phyloP scores from a whole-genome alignment of 2,329 filamentous ascomycete species.

The Penicillium sp. region DNA sequence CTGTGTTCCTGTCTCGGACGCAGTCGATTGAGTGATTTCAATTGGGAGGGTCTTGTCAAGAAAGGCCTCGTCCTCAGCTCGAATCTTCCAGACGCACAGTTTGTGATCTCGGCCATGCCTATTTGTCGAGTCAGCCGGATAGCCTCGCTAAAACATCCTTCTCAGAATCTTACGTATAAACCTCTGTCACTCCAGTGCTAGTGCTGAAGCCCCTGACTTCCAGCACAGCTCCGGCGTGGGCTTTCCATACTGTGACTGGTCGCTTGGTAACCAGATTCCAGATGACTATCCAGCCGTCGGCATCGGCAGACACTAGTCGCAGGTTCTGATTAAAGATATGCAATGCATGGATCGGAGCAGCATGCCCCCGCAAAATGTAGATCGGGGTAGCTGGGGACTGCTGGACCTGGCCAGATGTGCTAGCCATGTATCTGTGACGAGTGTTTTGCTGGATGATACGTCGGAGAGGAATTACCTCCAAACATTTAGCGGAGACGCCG shows the following conservation, averaged over 20 bases:
- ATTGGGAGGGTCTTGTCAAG: conserved; percentile 73
- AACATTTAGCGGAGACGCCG: background rate
- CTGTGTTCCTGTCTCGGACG: conserved; percentile 52
- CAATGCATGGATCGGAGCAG: conserved; percentile 75
- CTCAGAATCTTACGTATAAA: conserved; percentile 72
- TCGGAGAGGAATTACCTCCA: background rate
- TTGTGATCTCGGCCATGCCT: conserved; percentile 92
- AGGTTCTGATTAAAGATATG: conserved; percentile 73
- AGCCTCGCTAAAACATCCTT: background rate
- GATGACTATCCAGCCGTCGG: conserved; percentile 82
- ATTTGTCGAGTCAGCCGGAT: conserved; percentile 20
- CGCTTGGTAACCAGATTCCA: conserved; percentile 86
- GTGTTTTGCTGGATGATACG: background rate
- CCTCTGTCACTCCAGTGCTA: conserved; percentile 54
- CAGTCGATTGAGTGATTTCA: conserved; percentile 55
- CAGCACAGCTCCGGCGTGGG: conserved; percentile 77
- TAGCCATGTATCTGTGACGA: conserved; percentile 11
- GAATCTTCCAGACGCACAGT: conserved; percentile 80
- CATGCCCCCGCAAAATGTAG: conserved; percentile 84
- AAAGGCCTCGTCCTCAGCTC: conserved; percentile 59
- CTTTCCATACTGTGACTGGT: conserved; percentile 80
- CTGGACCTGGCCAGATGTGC: conserved; percentile 15
- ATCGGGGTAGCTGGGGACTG: conserved; percentile 59
- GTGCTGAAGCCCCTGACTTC: conserved; percentile 68
- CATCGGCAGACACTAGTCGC: conserved; percentile 82